These are phyloP conservation scores for Phragmites australis DNA, from an alignment of 176 grass and related monocot genomes.

Conservation along the genomic window DNA sequence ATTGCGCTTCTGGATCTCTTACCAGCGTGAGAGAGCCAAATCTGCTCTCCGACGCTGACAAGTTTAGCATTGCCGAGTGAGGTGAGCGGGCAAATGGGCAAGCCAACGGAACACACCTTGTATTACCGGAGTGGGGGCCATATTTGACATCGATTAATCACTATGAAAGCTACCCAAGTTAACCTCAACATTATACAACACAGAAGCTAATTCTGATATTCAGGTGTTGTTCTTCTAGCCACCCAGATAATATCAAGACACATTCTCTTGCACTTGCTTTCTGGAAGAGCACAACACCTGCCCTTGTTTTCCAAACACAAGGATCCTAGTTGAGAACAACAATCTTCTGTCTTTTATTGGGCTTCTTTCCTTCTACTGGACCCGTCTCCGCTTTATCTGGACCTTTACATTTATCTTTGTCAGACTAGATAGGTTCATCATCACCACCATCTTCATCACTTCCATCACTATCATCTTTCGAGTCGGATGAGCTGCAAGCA, in stretches of 20 bases:
- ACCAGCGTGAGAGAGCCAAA: no score
- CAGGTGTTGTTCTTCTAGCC: not conserved
- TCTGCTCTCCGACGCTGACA: no score
- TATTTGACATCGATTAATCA: not conserved
- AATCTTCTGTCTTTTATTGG: slow-evolving; percentile 74
- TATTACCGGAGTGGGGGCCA: not conserved
- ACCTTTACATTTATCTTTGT: slow-evolving; percentile 35
- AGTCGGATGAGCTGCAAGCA: slow-evolving; percentile 49
- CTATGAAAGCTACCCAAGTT: not conserved
- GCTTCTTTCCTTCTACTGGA: slow-evolving; percentile 39
- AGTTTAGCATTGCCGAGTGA: no score
- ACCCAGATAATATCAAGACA: not conserved
- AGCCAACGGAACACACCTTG: no score
- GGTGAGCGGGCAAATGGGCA: no score
- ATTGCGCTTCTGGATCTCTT: no score
- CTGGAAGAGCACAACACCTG: not conserved
- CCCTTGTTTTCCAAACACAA: not conserved
- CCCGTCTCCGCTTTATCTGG: not conserved
- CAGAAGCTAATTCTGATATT: not conserved
- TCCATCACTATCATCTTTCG: slow-evolving; percentile 48
- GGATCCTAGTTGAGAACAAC: slow-evolving; percentile 59
- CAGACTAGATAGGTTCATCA: not conserved
- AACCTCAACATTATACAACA: slow-evolving; percentile 24
- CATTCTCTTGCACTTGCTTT: not conserved
- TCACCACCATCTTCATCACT: slow-evolving; percentile 31